phyloP scores from a whole-genome alignment of 78 protist genomes.

The Protostelium mycophagum region DNA sequence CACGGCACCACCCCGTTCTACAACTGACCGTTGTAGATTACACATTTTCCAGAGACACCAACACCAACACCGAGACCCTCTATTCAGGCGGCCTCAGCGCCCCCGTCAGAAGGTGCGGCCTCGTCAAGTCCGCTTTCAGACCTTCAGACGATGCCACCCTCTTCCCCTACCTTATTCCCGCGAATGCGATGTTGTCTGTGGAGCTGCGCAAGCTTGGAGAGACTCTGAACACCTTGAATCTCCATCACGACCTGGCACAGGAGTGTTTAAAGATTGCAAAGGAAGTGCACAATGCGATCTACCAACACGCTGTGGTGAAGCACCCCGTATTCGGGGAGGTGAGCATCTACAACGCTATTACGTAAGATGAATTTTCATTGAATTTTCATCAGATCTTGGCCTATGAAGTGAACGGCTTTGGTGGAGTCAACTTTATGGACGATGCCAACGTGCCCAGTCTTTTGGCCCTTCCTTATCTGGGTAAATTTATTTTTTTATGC shows the following conservation, averaged over 20 bases:
- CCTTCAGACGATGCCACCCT: constrained; percentile 44
- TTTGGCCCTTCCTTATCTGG: constrained; percentile 41
- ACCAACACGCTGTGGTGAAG: not conserved
- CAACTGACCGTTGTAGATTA: no score
- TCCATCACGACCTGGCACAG: not conserved
- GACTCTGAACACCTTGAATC: not conserved
- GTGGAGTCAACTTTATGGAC: constrained; percentile 24
- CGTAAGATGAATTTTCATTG: not conserved
- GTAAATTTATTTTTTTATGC: not conserved
- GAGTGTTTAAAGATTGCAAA: not conserved
- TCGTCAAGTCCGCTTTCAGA: constrained; percentile 24
- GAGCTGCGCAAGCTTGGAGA: constrained; percentile 6
- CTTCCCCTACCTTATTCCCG: constrained; percentile 28
- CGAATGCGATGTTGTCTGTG: constrained; percentile 35
- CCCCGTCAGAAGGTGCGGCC: constrained; percentile 7
- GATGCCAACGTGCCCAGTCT: constrained; percentile 63
- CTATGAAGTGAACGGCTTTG: constrained; percentile 60
- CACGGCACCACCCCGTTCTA: no score
- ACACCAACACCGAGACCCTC: constrained; percentile 18
- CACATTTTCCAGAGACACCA: constrained; percentile 1
- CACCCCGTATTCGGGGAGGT: constrained; percentile 3
- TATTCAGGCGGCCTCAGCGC: not conserved
- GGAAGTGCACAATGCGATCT: constrained; percentile 12
- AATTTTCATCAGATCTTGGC: constrained; percentile 12
- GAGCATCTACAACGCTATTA: not conserved